phyloP scores from a whole-genome alignment of 129 eudicot genomes.

The Centella asiatica region DNA sequence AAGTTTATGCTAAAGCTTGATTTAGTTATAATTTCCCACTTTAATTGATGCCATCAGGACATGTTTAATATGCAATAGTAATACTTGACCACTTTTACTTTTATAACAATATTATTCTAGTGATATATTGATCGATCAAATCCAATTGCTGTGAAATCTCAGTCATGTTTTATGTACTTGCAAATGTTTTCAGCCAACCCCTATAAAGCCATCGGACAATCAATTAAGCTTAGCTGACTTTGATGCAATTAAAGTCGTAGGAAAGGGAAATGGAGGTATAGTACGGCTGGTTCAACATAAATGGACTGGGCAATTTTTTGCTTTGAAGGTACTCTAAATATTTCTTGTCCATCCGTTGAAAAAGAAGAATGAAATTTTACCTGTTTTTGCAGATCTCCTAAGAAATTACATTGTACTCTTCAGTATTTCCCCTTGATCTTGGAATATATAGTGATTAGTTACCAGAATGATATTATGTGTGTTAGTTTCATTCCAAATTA shows the following conservation, averaged over 20 bases:
- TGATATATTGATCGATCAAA: neutral
- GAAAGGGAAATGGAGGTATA: conserved; percentile 92
- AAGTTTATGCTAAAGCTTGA: no score
- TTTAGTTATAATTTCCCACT: no score
- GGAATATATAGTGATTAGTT: no score
- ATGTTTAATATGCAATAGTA: no score
- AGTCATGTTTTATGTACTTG: neutral
- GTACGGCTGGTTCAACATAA: conserved; percentile 96
- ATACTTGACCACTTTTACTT: no score
- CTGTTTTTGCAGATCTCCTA: neutral
- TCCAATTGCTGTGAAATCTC: neutral
- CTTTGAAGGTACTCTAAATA: conserved; percentile 79
- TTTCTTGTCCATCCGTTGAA: no score
- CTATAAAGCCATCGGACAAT: conserved; percentile 78
- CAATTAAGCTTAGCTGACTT: conserved; percentile 94
- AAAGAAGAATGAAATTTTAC: no score
- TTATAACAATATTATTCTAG: neutral
- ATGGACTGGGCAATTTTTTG: conserved; percentile 99
- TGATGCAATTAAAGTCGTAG: conserved; percentile 83
- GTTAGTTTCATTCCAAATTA: no score
- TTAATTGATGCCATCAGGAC: no score
- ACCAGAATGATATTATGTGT: no score
- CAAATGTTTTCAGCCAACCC: conserved; percentile 60
- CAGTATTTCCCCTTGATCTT: no score
- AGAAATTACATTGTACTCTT: no score